Percentiles rank a stretch among this genome's conserved stretches.
Evolutionary conservation across 2,329 filamentous ascomycete species (phyloP).

Genomic region (Ophiostoma sp.): DNA sequence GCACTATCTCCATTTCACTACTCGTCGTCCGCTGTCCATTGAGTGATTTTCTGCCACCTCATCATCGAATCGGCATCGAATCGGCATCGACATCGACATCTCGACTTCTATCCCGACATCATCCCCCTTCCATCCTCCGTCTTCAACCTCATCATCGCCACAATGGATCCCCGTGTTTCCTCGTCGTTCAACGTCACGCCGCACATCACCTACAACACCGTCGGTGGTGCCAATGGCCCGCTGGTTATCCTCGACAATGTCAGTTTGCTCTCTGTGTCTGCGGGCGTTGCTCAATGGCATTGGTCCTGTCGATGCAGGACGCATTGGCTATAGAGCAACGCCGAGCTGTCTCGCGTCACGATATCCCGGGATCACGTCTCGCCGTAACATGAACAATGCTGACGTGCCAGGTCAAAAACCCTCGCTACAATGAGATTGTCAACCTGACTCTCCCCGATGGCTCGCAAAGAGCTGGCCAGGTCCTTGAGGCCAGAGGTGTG

Average conservation of each 20-base stretch:
- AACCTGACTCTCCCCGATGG: slow-evolving; percentile 93
- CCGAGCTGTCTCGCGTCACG: neutral
- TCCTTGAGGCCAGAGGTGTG: slow-evolving; percentile 90
- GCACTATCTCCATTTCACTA: no score
- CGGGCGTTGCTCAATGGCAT: neutral
- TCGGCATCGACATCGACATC: neutral
- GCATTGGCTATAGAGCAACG: neutral
- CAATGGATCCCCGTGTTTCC: slow-evolving; percentile 55
- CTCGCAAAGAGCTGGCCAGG: slow-evolving; percentile 86
- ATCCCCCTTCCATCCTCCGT: neutral
- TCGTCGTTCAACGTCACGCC: slow-evolving; percentile 57
- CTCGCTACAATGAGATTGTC: slow-evolving; percentile 96
- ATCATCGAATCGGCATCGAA: neutral
- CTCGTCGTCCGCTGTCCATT: neutral
- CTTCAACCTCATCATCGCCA: slow-evolving; percentile 12
- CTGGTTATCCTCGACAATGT: slow-evolving; percentile 97
- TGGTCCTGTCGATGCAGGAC: neutral
- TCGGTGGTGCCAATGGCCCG: slow-evolving; percentile 95
- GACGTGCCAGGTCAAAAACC: slow-evolving; percentile 81
- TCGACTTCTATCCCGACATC: neutral
- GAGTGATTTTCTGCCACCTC: neutral
- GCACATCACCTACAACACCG: slow-evolving; percentile 89
- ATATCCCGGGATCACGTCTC: neutral
- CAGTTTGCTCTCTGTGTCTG: slow-evolving; percentile 33
- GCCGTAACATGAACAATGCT: neutral